Percentiles rank a stretch among this genome's conserved stretches.
Evolutionary conservation across 2,329 filamentous ascomycete species (phyloP).

Genomic region (Cladobotryum mycophilum): DNA sequence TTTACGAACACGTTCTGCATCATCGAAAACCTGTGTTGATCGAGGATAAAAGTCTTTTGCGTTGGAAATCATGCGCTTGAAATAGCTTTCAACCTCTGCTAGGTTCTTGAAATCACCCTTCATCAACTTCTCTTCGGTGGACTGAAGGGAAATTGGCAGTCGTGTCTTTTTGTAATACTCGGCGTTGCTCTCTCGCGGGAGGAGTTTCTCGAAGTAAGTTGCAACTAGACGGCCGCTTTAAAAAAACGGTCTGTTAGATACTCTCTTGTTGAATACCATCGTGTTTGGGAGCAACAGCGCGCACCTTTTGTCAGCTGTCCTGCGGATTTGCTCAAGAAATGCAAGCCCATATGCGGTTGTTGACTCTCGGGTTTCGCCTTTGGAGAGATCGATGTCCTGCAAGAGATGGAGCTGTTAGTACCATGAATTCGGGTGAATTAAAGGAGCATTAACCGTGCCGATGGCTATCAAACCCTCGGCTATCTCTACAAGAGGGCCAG

Average conservation of each 20-base stretch:
- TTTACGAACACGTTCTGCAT: constrained; percentile 82
- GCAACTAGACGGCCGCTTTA: constrained; percentile 66
- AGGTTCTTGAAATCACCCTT: constrained; percentile 63
- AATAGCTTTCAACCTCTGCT: constrained; percentile 71
- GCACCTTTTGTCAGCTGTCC: constrained; percentile 77
- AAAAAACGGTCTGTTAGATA: constrained; percentile 14
- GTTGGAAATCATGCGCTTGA: constrained; percentile 83
- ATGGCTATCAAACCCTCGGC: too few species aligned
- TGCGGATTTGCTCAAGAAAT: constrained; percentile 68
- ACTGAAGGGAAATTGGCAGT: constrained; percentile 72
- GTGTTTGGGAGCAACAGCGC: constrained; percentile 21
- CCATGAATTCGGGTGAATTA: background rate
- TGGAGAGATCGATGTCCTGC: constrained; percentile 41
- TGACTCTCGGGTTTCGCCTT: constrained; percentile 58
- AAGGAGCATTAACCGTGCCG: background rate
- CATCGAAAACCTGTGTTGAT: constrained; percentile 66
- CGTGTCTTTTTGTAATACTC: constrained; percentile 74
- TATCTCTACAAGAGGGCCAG: too few species aligned
- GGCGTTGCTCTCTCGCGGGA: constrained; percentile 55
- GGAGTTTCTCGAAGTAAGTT: constrained; percentile 67
- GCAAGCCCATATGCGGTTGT: constrained; percentile 66
- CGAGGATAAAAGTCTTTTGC: constrained; percentile 79
- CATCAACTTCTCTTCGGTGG: constrained; percentile 68
- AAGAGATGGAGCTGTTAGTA: constrained; percentile 7
- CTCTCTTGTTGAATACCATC: background rate